Base-by-base conservation (phyloP, 148 eudicot genomes). In the Diospyros kaki region DNA sequence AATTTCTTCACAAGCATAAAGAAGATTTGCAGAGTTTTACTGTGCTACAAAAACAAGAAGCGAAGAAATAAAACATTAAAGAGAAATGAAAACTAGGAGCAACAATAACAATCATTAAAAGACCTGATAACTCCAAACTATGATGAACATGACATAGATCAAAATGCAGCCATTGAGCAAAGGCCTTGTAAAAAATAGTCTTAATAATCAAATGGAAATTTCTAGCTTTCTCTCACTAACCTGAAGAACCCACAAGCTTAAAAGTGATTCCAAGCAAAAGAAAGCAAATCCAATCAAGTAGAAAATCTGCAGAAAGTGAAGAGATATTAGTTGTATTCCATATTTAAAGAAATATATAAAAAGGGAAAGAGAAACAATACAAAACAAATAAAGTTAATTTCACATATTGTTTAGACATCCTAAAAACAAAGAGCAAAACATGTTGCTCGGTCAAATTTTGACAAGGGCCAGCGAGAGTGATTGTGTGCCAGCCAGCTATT, bases 171-270 rank as follows among this genome's bases (percentile, higher is more conserved):
- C 40, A 15, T 44, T n/a, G 53, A 64, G 50, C 11, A 61, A 39
- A 38, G 14, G 43, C 42, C 10, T 9, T 8, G 11, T n/a, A 51
- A n/a, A 4, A 48, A 46, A 1, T 9, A 51, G 9, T 45, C 46
- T 50, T 28, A 67, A 8, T 46, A 67, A 3, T 67, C 5, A 67
- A 50, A 50, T 15, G n/a, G 13, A 7, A 9, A 51, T 11, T 18
- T 1, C 13, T 7, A 38, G 56, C 44, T 18, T 56, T 44, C 58
- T 51, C 1, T 42, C 43, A 52, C 98, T 87, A 53, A 95, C 99
- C 99, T 95, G 99, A 74, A 95, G 91, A 66, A 95, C 97, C 99
- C 97, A 95, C 83, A 95, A 83, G 93, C 98, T 95, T 77, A 95
- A 81, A 70, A 95, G 90, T 75, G 94, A 18, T 74, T 95, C 99